Evolutionary conservation across 192 early-diverging fungal species (phyloP).

Genomic region (Coemansia sp.): DNA sequence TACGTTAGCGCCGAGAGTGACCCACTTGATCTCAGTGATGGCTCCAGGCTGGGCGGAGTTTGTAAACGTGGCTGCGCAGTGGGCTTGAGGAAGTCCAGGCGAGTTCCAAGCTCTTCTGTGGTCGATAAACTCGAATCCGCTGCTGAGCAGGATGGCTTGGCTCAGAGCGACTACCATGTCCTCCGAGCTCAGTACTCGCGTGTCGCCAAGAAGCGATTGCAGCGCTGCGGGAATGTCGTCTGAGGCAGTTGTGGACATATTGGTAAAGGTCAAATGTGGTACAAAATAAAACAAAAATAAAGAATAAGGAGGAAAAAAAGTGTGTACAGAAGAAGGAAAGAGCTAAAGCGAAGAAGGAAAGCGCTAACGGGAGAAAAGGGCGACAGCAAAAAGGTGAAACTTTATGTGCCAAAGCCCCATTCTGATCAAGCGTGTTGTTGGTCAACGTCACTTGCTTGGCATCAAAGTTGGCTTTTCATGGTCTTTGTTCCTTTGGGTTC

Average conservation of each 20-base stretch:
- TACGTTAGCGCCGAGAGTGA: conserved; percentile 20
- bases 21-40: conserved; percentile 29
- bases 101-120: conserved; percentile 16
- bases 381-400: neutral
- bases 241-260: neutral
- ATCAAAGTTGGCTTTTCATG: neutral
- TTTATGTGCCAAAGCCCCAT: neutral
- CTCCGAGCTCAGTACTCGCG: conserved; percentile 19
- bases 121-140: conserved; percentile 20
- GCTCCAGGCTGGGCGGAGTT: conserved; percentile 7
- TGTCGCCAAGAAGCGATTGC: conserved; percentile 17
- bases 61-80: conserved; percentile 7
- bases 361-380: neutral
- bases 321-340: too few species aligned
- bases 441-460: neutral
- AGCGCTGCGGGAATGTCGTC: conserved; percentile 10
- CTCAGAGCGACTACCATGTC: conserved; percentile 43
- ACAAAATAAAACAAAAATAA: conserved; percentile 7
- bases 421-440: neutral
- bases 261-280: neutral
- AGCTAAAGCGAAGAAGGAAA: neutral
- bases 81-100: conserved; percentile 29
- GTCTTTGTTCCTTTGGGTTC: neutral
- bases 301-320: neutral
- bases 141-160: conserved; percentile 27